Evolutionary conservation across 2,329 filamentous ascomycete species (phyloP).

Genomic region (Stromatinia cepivora): DNA sequence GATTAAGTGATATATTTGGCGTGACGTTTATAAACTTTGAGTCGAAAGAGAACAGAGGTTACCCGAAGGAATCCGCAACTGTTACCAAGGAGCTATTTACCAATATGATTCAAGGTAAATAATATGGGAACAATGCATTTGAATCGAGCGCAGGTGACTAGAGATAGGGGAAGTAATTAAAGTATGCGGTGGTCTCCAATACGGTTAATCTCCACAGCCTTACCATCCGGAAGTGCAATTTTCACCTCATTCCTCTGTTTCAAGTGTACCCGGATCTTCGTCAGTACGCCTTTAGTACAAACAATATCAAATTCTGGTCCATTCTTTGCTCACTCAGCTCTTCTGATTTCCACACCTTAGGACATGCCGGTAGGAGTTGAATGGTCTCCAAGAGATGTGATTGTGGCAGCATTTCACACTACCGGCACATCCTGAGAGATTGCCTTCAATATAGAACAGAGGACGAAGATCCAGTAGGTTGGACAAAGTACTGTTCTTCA

Average conservation of each 20-base stretch:
- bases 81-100: slow-evolving; percentile 70
- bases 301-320: slow-evolving; percentile 4
- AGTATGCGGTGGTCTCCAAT: neutral
- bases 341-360: slow-evolving; percentile 5
- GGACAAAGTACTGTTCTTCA: slow-evolving; percentile 46
- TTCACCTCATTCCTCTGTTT: neutral
- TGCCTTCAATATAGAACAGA: slow-evolving; percentile 53
- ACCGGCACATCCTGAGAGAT: slow-evolving; percentile 51
- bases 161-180: neutral
- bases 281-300: neutral
- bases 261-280: neutral
- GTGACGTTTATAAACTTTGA: slow-evolving; percentile 80
- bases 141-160: neutral
- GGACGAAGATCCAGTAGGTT: slow-evolving; percentile 50
- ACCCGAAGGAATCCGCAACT: slow-evolving; percentile 79
- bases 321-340: neutral
- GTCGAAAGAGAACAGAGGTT: slow-evolving; percentile 68
- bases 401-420: slow-evolving; percentile 50
- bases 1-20: slow-evolving; percentile 80
- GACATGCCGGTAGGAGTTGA: slow-evolving; percentile 1
- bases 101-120: slow-evolving; percentile 62
- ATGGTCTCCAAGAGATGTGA: slow-evolving; percentile 33
- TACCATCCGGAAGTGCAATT: neutral
- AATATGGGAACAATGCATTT: neutral
- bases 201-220: neutral